These are phyloP conservation scores for Magnusiomyces sp. DNA, from an alignment of 1,139 yeast species.

Conservation along the genomic window DNA sequence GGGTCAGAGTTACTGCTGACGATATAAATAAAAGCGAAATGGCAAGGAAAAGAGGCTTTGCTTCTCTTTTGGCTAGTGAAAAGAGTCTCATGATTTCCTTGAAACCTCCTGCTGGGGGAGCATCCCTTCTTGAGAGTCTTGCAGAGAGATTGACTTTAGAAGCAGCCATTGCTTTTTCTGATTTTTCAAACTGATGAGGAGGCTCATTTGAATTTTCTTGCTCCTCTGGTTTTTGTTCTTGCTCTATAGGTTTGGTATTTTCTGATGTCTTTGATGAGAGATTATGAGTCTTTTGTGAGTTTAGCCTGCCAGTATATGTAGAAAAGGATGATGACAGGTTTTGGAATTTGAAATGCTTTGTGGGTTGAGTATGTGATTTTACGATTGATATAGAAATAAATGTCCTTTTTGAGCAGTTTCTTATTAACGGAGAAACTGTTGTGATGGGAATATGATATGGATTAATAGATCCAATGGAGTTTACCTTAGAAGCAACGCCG, in stretches of 20 bases:
- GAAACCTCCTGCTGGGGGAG: conserved; percentile 31
- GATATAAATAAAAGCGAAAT: conserved; percentile 48
- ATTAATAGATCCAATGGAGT: background rate
- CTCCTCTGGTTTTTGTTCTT: conserved; percentile 2
- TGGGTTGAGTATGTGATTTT: too few species aligned
- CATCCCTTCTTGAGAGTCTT: conserved; percentile 23
- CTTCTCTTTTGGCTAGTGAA: conserved; percentile 43
- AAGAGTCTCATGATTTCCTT: conserved; percentile 44
- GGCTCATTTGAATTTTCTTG: conserved; percentile 1
- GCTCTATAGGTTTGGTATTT: background rate
- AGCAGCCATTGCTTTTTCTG: conserved; percentile 29
- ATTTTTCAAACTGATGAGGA: conserved; percentile 16
- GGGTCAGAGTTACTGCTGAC: conserved; percentile 57
- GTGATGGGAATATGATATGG: background rate
- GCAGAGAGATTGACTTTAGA: conserved; percentile 30
- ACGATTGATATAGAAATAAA: too few species aligned
- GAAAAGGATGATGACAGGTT: too few species aligned
- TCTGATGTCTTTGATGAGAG: background rate
- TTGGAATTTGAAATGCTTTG: too few species aligned
- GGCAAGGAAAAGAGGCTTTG: conserved; percentile 47
- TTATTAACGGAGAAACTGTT: too few species aligned
- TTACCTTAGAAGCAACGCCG: too few species aligned
- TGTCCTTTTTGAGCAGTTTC: too few species aligned
- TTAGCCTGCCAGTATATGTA: too few species aligned
- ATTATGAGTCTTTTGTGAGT: too few species aligned